Base-by-base conservation (phyloP, 305 asterid genomes). In the Rubia tinctorum region DNA sequence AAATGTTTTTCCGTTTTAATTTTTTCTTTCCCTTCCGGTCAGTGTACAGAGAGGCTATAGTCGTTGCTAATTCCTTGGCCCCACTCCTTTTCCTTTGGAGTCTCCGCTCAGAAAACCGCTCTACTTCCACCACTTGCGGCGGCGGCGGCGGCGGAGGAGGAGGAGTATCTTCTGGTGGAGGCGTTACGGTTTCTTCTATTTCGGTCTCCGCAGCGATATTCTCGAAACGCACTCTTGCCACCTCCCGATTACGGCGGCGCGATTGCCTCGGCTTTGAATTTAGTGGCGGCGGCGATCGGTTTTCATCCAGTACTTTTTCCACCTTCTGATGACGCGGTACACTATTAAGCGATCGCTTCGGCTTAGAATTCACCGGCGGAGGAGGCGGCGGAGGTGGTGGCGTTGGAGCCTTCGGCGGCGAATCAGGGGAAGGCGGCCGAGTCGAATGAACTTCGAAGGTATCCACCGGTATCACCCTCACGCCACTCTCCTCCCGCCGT, bases 61-160 rank as follows among this genome's bases (percentile, higher is more conserved):
- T 91, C 11, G 95, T 83, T 14, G 94, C 88, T 49, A 89, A 55
- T 73, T 89, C 98, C 78, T 89, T 93, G 0, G 89, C 84, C 10
- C 91, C 91, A 30, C 84, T 89, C 81, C 76, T 91, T 75, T 68
- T 89, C 82, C 83, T 71, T 61, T 69, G 86, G 72, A 83, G 63
- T 30, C 59, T 78, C 70, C 75, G 84, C 80, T 73, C 88, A 5
- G 84, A 76, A 11, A 63, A 39, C 4, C 51, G 73, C 71, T 74
- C 53, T 37, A 68, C 69, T 7, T 68, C 80, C 2, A 58, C 62
- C 2, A 67, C 51, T 5, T 66, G 69, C 13, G 75, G 76, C 1
- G 83, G 83, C 0, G 79, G 68, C 0, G 81, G 55, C 8, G 75
- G 73, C 0, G 80, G 76, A 2, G 78, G 78, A 0, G 78, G 82